phyloP scores from a whole-genome alignment of 352 stramenopile species.

The Phytophthora sansomeana region DNA sequence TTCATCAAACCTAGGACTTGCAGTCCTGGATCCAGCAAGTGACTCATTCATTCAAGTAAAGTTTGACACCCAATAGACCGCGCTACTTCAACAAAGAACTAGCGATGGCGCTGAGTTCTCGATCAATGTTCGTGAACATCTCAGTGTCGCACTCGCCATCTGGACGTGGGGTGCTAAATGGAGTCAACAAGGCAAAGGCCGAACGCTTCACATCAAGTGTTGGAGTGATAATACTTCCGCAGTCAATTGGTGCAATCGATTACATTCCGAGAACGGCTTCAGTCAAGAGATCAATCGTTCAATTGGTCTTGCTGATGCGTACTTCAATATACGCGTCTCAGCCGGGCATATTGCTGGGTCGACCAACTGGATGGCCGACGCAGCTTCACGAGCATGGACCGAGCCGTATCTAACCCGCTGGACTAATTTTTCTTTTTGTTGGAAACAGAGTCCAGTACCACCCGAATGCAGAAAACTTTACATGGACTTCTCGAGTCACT shows the following conservation, averaged over 20 bases:
- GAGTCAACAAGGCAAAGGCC: background rate
- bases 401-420: slow-evolving; percentile 11
- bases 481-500: slow-evolving; percentile 21
- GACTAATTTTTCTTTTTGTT: slow-evolving; percentile 24
- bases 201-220: slow-evolving; percentile 18
- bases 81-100: background rate
- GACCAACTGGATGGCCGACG: slow-evolving; percentile 40
- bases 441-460: slow-evolving; percentile 15
- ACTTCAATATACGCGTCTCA: slow-evolving; percentile 25
- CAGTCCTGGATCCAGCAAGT: slow-evolving; percentile 10
- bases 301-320: slow-evolving; percentile 29
- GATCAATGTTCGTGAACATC: slow-evolving; percentile 44
- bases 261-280: slow-evolving; percentile 9
- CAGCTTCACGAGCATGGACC: slow-evolving; percentile 27
- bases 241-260: slow-evolving; percentile 26
- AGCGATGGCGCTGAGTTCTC: slow-evolving; percentile 14
- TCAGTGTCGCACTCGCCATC: slow-evolving; percentile 30
- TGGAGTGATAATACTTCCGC: slow-evolving; percentile 43
- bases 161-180: slow-evolving; percentile 35
- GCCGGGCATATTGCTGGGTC: slow-evolving; percentile 18
- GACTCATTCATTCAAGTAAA: slow-evolving; percentile 13
- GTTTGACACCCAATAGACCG: slow-evolving; percentile 9
- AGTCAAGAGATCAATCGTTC: slow-evolving; percentile 48
- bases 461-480: slow-evolving; percentile 24
- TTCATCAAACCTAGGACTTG: slow-evolving; percentile 5